Conservation (phyloP, 2,329 filamentous ascomycete genomes). For the Elsinoe necatrix region DNA sequence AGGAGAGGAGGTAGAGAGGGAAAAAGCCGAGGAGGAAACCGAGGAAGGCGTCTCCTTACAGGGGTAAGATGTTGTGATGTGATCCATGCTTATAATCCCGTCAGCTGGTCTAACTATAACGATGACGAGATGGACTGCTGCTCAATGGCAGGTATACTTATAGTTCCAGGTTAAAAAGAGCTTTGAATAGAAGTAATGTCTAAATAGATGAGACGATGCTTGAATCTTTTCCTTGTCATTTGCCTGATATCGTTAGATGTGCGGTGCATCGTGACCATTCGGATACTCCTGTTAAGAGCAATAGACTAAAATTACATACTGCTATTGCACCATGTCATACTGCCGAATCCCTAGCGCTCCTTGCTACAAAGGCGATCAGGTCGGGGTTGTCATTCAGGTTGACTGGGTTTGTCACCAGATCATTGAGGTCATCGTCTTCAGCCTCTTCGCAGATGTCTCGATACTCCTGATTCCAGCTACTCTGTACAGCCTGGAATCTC, state of each 20-base stretch:
- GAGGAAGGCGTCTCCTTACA: background rate
- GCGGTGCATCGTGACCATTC: background rate
- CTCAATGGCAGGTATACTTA: no score
- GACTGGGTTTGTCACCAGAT: background rate
- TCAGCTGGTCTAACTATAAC: background rate
- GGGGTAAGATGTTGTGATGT: background rate
- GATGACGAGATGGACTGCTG: background rate
- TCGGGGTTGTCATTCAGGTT: constrained; percentile 2
- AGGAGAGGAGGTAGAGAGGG: no score
- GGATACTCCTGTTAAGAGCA: constrained; percentile 1
- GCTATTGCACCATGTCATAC: background rate
- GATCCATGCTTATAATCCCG: background rate
- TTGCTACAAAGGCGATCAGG: constrained; percentile 1
- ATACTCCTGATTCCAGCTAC: constrained; percentile 3
- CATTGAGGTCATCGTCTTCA: constrained; percentile 3
- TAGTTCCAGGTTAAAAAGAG: background rate
- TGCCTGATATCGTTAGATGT: background rate
- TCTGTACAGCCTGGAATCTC: background rate
- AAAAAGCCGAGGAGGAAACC: background rate
- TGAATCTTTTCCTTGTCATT: background rate
- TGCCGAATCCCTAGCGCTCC: background rate
- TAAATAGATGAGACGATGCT: background rate
- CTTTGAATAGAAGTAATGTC: background rate
- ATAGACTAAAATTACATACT: background rate
- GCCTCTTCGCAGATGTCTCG: constrained; percentile 3